Evolutionary conservation across 352 stramenopile species (phyloP).

Genomic region (Phytophthora agathidicida): DNA sequence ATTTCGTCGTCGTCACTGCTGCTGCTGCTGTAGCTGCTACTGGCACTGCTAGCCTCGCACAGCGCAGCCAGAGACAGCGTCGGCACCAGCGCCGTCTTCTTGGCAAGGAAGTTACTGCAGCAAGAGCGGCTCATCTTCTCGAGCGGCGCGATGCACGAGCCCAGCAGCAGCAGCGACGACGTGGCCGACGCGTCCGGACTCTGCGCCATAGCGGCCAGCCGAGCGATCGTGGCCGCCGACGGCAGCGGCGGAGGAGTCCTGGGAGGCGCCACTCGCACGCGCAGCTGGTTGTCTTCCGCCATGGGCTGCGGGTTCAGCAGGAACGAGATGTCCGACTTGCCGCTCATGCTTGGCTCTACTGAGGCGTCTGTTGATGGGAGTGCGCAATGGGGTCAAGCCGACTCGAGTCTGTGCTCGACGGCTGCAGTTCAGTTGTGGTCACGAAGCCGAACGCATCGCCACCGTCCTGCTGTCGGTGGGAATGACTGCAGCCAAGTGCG

Average conservation of each 20-base stretch:
- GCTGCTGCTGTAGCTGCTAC: constrained; percentile 9
- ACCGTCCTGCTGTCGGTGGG: too few relatives aligned
- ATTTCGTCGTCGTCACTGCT: constrained; percentile 16
- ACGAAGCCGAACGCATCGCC: not conserved
- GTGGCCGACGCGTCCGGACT: constrained; percentile 24
- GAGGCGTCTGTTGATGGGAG: not conserved
- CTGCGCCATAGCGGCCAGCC: constrained; percentile 29
- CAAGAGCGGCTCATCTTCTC: constrained; percentile 27
- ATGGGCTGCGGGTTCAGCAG: constrained; percentile 43
- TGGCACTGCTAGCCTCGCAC: constrained; percentile 27
- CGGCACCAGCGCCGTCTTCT: constrained; percentile 16
- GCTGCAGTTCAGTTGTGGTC: constrained; percentile 15
- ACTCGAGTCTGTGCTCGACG: constrained; percentile 10
- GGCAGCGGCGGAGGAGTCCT: constrained; percentile 34
- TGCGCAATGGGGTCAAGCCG: not conserved
- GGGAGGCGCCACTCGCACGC: constrained; percentile 6
- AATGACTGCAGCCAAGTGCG: constrained; percentile 7
- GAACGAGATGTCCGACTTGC: constrained; percentile 51
- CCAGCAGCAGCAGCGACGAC: constrained; percentile 44
- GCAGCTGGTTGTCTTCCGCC: not conserved
- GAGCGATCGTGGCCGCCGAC: constrained; percentile 8
- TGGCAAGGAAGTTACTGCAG: not conserved
- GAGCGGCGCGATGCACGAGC: constrained; percentile 46
- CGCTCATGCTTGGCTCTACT: constrained; percentile 30
- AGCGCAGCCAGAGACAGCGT: constrained; percentile 23